Percentiles rank a stretch among this genome's conserved stretches.
phyloP scores from a whole-genome alignment of 305 asterid genomes.

The Solanum hybrid region DNA sequence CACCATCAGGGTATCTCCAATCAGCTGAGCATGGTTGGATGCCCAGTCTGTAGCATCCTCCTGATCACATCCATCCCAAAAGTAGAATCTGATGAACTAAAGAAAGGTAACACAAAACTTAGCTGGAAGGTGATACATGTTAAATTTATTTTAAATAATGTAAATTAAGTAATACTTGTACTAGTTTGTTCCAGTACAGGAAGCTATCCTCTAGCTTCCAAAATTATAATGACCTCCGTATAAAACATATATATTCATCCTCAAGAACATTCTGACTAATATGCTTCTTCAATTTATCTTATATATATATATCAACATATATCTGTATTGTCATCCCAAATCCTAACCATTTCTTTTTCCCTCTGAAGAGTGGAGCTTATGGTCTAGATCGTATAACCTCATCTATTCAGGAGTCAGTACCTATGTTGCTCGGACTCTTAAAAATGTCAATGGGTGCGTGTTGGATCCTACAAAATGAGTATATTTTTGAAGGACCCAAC shows the following conservation, averaged over 20 bases:
- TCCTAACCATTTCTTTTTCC: neutral
- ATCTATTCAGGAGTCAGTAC: neutral
- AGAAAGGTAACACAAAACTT: conserved; percentile 50
- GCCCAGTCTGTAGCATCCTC: conserved; percentile 98
- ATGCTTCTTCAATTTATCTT: neutral
- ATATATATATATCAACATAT: neutral
- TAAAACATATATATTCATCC: neutral
- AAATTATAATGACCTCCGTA: neutral
- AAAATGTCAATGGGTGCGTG: too few species aligned
- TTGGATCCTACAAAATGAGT: too few species aligned
- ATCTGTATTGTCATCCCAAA: neutral
- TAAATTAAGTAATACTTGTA: neutral
- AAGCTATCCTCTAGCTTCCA: neutral
- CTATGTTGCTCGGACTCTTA: neutral
- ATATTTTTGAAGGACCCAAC: too few species aligned
- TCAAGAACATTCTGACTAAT: neutral
- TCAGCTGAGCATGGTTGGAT: conserved; percentile 90
- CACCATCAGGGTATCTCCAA: conserved; percentile 5
- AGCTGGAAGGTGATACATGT: conserved; percentile 13
- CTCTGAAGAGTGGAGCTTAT: neutral
- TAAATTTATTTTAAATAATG: neutral
- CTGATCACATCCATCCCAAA: conserved; percentile 93
- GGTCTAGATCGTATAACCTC: neutral
- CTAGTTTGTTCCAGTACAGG: neutral
- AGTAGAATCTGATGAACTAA: conserved; percentile 94